Percentiles rank a stretch among this genome's conserved stretches.
These are phyloP conservation scores for Trichoderma lentiforme DNA, from an alignment of 2,329 filamentous ascomycete species.

Conservation along the genomic window DNA sequence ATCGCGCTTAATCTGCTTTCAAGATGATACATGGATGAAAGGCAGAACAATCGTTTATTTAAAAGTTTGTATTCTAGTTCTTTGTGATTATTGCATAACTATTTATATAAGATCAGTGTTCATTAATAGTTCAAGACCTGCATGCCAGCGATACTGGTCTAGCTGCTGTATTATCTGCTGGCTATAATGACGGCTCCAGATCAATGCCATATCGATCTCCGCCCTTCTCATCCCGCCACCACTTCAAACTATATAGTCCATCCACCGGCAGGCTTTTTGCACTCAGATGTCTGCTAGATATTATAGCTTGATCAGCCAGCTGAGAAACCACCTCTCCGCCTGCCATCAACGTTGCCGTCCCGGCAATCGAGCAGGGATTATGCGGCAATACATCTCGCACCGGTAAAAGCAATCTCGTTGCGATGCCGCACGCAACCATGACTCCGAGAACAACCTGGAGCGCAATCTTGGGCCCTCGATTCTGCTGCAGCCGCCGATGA, in stretches of 20 bases:
- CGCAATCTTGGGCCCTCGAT: conserved; percentile 9
- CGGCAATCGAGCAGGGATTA: conserved; percentile 10
- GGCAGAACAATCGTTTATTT: neutral
- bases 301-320: neutral
- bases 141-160: neutral
- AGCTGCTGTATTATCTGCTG: neutral
- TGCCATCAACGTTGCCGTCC: neutral
- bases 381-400: neutral
- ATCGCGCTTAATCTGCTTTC: neutral
- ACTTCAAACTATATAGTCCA: conserved; percentile 2
- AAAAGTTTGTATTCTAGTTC: neutral
- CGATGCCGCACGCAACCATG: neutral
- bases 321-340: neutral
- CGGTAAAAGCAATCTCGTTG: conserved; percentile 1
- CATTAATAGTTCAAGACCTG: neutral
- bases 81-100: neutral
- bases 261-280: neutral
- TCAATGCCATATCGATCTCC: conserved; percentile 3
- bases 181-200: neutral
- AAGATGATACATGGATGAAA: neutral
- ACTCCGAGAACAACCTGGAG: neutral
- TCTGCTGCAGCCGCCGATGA: conserved; percentile 3
- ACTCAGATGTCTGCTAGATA: neutral
- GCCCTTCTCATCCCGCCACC: conserved; percentile 8
- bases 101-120: neutral